Evolutionary conservation across 2,329 filamentous ascomycete species (phyloP).

Genomic region (Fusarium nisikadoi): DNA sequence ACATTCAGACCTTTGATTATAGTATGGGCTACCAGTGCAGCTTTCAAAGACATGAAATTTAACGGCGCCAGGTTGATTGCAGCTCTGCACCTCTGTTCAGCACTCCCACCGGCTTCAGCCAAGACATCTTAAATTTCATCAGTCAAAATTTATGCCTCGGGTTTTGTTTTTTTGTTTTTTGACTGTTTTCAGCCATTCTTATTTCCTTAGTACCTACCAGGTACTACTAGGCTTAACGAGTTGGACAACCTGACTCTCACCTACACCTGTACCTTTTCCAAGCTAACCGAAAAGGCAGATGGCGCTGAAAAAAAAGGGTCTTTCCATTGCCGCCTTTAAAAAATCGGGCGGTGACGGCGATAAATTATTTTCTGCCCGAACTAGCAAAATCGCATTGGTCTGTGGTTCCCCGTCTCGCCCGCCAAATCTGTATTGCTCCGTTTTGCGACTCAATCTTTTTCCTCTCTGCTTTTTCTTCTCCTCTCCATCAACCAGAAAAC

Average conservation of each 20-base stretch:
- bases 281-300: constrained; percentile 22
- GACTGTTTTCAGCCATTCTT: neutral
- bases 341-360: constrained; percentile 46
- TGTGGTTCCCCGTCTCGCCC: constrained; percentile 29
- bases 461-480: constrained; percentile 1
- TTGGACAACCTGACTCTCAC: neutral
- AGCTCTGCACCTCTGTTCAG: neutral
- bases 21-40: neutral
- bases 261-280: neutral
- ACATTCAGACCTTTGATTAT: neutral
- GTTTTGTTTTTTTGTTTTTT: neutral
- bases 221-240: neutral
- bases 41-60: neutral
- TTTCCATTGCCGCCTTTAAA: constrained; percentile 23
- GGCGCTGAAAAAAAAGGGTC: constrained; percentile 29
- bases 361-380: constrained; percentile 47
- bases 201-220: too few species aligned
- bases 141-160: neutral
- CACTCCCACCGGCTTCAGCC: neutral
- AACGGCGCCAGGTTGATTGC: neutral
- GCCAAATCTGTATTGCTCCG: constrained; percentile 19
- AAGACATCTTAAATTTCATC: neutral
- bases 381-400: constrained; percentile 43
- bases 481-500: constrained; percentile 5
- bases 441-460: constrained; percentile 34